Evolutionary conservation across 2,329 filamentous ascomycete species (phyloP).

Genomic region (Pyrenophora graminea): DNA sequence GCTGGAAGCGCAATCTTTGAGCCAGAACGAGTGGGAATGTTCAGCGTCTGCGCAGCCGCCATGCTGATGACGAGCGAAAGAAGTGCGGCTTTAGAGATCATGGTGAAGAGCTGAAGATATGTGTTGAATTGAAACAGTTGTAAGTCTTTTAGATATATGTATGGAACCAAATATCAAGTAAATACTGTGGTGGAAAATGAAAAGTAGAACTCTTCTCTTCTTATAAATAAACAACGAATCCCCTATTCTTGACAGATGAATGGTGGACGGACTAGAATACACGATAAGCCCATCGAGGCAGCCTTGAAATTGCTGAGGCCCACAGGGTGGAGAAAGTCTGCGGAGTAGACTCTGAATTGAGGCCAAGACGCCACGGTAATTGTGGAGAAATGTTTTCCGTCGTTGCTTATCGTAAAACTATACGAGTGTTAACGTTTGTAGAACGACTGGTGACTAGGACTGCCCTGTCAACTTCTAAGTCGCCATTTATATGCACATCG

Average conservation of each 20-base stretch:
- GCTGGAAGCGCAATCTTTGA: constrained; percentile 34
- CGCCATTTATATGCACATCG: not conserved
- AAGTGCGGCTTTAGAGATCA: constrained; percentile 28
- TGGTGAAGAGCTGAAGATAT: constrained; percentile 4
- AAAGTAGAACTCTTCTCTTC: not conserved
- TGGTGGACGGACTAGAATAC: constrained; percentile 1
- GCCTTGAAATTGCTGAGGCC: constrained; percentile 7
- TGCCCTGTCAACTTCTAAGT: constrained; percentile 1
- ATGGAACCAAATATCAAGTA: not conserved
- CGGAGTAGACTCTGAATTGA: not conserved
- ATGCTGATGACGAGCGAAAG: constrained; percentile 30
- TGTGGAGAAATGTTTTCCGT: constrained; percentile 14
- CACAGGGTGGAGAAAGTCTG: constrained; percentile 3
- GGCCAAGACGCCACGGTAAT: constrained; percentile 11
- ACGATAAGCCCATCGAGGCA: not conserved
- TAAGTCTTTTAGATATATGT: constrained; percentile 1
- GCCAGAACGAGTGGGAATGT: constrained; percentile 39
- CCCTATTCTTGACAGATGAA: constrained; percentile 1
- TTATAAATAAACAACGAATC: constrained; percentile 5
- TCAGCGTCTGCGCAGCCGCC: constrained; percentile 37
- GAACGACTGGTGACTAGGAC: constrained; percentile 10
- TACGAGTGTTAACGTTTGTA: constrained; percentile 2
- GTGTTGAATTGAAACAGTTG: not conserved
- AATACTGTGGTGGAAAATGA: not conserved
- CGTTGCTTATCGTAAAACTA: constrained; percentile 1